phyloP scores from a whole-genome alignment of 2,329 filamentous ascomycete genomes.

The Fusarium chlamydosporum region DNA sequence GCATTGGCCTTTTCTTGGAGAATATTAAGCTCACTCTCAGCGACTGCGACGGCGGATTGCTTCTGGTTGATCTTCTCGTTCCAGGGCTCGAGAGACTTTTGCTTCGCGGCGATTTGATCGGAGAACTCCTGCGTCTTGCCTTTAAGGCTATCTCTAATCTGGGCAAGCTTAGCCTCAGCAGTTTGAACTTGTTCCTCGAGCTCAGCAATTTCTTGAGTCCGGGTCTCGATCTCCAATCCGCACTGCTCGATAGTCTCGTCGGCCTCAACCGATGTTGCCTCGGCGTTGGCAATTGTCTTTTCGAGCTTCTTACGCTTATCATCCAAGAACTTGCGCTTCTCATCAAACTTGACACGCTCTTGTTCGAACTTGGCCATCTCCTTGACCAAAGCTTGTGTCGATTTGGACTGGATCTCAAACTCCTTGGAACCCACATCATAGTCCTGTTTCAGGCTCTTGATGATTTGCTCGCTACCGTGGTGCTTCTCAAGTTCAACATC shows the following conservation, averaged over 20 bases:
- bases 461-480: slow-evolving; percentile 87
- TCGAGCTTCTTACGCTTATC: slow-evolving; percentile 96
- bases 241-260: slow-evolving; percentile 84
- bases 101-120: slow-evolving; percentile 90
- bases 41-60: slow-evolving; percentile 92
- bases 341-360: slow-evolving; percentile 96
- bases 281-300: slow-evolving; percentile 84
- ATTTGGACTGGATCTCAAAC: slow-evolving; percentile 85
- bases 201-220: slow-evolving; percentile 78
- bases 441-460: slow-evolving; percentile 88
- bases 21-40: slow-evolving; percentile 94
- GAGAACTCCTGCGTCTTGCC: slow-evolving; percentile 97
- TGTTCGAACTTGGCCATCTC: slow-evolving; percentile 95
- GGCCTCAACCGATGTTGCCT: slow-evolving; percentile 80
- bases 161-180: slow-evolving; percentile 85
- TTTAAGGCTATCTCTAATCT: slow-evolving; percentile 89
- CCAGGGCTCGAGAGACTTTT: slow-evolving; percentile 96
- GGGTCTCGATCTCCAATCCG: slow-evolving; percentile 81
- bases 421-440: slow-evolving; percentile 88
- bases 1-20: slow-evolving; percentile 90
- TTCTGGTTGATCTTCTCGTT: slow-evolving; percentile 97
- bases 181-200: slow-evolving; percentile 82
- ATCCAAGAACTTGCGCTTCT: slow-evolving; percentile 93
- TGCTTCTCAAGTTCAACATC: slow-evolving; percentile 92
- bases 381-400: slow-evolving; percentile 82